Evolutionary conservation across 306 rosid genomes (phyloP).

Genomic region (Dicorynia guianensis): DNA sequence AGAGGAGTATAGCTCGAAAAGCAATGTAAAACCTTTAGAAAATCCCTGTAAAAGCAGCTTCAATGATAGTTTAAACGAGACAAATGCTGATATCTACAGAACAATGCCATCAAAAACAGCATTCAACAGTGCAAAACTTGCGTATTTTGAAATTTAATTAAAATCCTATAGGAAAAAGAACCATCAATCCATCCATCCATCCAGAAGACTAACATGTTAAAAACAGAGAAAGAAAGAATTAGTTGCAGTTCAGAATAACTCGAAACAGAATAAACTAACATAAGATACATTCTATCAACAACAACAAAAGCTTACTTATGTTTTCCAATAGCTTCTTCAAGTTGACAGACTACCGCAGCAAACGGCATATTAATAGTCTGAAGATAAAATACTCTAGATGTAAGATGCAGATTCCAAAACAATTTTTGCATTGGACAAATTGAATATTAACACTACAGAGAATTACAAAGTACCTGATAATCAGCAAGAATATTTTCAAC

Average conservation of each 20-base stretch:
- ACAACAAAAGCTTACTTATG: constrained; percentile 69
- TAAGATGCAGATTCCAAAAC: constrained; percentile 39
- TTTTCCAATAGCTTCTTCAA: constrained; percentile 72
- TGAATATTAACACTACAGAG: background rate
- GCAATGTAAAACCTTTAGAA: background rate
- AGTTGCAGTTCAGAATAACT: background rate
- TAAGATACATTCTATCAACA: constrained; percentile 26
- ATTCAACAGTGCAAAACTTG: constrained; percentile 15
- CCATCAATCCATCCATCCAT: background rate
- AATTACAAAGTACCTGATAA: constrained; percentile 58
- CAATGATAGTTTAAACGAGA: constrained; percentile 13
- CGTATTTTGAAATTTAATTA: constrained; percentile 28
- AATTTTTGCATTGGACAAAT: constrained; percentile 35
- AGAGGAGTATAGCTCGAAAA: background rate
- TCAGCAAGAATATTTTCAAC: constrained; percentile 68
- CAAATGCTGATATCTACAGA: background rate
- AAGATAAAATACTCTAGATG: constrained; percentile 45
- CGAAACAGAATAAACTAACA: background rate
- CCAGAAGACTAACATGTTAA: background rate
- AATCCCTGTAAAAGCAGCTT: constrained; percentile 25
- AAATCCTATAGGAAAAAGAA: constrained; percentile 22
- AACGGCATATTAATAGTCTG: constrained; percentile 69
- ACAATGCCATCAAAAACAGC: background rate
- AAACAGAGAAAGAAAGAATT: constrained; percentile 30
- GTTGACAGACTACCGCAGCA: constrained; percentile 57